These are phyloP conservation scores for Thelonectria olida DNA, from an alignment of 2,329 filamentous ascomycete species.

Conservation along the genomic window DNA sequence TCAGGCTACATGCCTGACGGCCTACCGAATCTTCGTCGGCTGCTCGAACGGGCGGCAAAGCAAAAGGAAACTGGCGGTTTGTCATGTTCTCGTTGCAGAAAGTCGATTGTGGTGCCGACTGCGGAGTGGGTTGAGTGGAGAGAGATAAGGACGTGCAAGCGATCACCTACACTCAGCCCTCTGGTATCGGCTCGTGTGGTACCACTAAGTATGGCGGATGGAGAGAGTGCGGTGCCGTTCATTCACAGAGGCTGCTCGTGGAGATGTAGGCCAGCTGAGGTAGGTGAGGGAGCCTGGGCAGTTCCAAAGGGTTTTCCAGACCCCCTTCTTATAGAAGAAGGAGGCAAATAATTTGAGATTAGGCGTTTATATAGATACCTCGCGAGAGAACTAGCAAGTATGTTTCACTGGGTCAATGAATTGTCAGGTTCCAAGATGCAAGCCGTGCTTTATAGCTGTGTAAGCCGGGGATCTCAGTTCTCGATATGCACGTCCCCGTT, in stretches of 20 bases:
- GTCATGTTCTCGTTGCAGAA: constrained; percentile 61
- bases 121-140: constrained; percentile 73
- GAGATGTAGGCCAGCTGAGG: constrained; percentile 52
- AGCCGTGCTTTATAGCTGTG: too few species aligned
- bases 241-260: constrained; percentile 60
- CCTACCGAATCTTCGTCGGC: constrained; percentile 49
- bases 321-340: constrained; percentile 12
- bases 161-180: constrained; percentile 5
- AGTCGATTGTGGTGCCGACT: constrained; percentile 58
- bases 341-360: constrained; percentile 9
- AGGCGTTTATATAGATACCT: too few species aligned
- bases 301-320: constrained; percentile 30
- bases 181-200: constrained; percentile 23
- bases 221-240: constrained; percentile 56
- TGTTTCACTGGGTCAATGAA: too few species aligned
- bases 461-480: too few species aligned
- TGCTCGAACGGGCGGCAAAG: constrained; percentile 50
- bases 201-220: constrained; percentile 42
- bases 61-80: constrained; percentile 59
- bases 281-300: constrained; percentile 29
- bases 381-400: too few species aligned
- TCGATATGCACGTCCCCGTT: too few species aligned
- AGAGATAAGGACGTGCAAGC: constrained; percentile 44
- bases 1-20: constrained; percentile 53
- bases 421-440: too few species aligned